Percentiles rank a stretch among this genome's conserved stretches.
These are phyloP conservation scores for Ilex aquifolium DNA, from an alignment of 257 asterid species.

Conservation along the genomic window DNA sequence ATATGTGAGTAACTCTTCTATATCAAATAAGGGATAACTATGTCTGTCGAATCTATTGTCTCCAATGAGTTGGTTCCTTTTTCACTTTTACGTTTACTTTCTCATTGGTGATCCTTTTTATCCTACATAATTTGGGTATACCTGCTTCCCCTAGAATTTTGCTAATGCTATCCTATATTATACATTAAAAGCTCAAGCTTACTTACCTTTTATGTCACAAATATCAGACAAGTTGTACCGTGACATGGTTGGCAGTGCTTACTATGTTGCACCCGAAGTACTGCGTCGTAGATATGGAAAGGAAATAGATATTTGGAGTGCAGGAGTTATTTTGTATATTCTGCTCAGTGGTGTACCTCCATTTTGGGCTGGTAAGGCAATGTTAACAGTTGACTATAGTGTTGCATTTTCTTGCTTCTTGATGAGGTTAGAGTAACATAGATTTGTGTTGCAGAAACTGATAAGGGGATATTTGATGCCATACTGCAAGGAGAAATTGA, in stretches of 20 bases:
- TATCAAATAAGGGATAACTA: neutral
- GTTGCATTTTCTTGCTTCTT: neutral
- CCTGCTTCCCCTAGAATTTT: too few relatives aligned
- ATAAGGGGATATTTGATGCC: constrained; percentile 90
- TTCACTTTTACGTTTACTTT: too few relatives aligned
- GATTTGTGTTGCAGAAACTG: constrained; percentile 54
- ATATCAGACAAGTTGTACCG: constrained; percentile 18
- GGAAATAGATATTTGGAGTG: constrained; percentile 22
- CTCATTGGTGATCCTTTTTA: too few relatives aligned
- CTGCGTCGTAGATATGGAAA: constrained; percentile 21
- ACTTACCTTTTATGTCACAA: neutral
- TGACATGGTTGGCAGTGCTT: constrained; percentile 26
- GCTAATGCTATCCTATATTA: too few relatives aligned
- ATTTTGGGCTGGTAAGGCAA: constrained; percentile 16
- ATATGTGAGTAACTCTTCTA: neutral
- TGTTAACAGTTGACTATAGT: neutral
- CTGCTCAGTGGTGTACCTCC: constrained; percentile 25
- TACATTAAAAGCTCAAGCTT: too few relatives aligned
- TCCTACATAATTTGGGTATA: too few relatives aligned
- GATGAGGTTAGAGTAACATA: neutral
- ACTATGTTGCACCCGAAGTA: constrained; percentile 25
- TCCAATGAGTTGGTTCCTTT: too few relatives aligned
- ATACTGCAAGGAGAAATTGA: constrained; percentile 79
- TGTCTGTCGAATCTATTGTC: too few relatives aligned
- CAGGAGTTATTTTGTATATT: constrained; percentile 22